Percentiles rank a stretch among this genome's conserved stretches.
phyloP scores from a whole-genome alignment of 2,329 filamentous ascomycete species.

The Raffaelea ambrosiae region DNA sequence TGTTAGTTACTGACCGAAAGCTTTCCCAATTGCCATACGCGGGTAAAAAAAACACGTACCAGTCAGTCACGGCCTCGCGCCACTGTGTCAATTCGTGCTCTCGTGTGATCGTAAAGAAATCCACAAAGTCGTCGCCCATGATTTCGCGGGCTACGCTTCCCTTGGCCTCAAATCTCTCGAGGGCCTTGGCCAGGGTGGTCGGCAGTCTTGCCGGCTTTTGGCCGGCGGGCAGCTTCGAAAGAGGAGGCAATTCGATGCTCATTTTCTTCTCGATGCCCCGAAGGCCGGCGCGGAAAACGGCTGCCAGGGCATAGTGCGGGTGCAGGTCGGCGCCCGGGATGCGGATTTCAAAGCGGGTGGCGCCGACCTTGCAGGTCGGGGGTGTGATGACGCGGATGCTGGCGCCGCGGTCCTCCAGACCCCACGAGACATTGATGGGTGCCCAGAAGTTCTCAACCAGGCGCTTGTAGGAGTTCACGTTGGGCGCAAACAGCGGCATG shows the following conservation, averaged over 20 bases:
- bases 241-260: slow-evolving; percentile 68
- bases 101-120: slow-evolving; percentile 84
- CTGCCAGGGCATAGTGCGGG: slow-evolving; percentile 75
- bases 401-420: slow-evolving; percentile 86
- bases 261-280: slow-evolving; percentile 88
- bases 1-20: neutral
- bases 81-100: slow-evolving; percentile 84
- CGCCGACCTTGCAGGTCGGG: slow-evolving; percentile 73
- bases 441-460: slow-evolving; percentile 99
- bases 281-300: slow-evolving; percentile 80
- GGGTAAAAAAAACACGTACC: too few species aligned
- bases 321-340: slow-evolving; percentile 90
- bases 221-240: slow-evolving; percentile 65
- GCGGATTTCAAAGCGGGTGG: slow-evolving; percentile 86
- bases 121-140: slow-evolving; percentile 89
- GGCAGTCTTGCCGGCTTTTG: slow-evolving; percentile 72
- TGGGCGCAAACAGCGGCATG: slow-evolving; percentile 91
- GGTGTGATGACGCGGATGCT: slow-evolving; percentile 85
- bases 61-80: slow-evolving; percentile 94
- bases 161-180: slow-evolving; percentile 62
- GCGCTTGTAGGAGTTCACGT: slow-evolving; percentile 95
- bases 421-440: slow-evolving; percentile 95
- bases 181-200: slow-evolving; percentile 78
- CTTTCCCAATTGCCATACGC: neutral
- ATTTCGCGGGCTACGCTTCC: slow-evolving; percentile 82